Evolutionary conservation across 2,329 filamentous ascomycete genomes (phyloP).

Genomic region (Gliomastix tumulicola): DNA sequence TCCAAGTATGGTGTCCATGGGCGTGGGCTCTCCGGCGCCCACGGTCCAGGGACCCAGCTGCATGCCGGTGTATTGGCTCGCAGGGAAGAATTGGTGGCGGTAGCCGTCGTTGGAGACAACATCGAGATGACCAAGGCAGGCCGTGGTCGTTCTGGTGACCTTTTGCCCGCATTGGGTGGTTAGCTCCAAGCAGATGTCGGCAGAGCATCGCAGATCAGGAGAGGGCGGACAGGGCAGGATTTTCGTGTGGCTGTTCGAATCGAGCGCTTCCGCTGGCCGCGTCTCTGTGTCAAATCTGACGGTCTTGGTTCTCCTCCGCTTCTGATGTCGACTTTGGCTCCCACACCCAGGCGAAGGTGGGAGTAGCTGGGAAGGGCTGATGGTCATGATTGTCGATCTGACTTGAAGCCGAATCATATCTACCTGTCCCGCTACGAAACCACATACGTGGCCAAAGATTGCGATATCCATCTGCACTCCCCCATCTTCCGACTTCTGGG

Average conservation of each 20-base stretch:
- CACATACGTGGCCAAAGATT: background rate
- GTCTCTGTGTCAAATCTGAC: no score
- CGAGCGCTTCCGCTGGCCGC: no score
- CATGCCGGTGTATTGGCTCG: background rate
- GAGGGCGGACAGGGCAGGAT: no score
- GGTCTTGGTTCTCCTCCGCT: no score
- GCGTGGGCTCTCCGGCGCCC: background rate
- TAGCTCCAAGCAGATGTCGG: no score
- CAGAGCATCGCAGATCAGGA: no score
- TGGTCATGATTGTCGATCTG: background rate
- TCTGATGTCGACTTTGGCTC: background rate
- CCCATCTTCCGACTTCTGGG: background rate
- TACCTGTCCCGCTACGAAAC: background rate
- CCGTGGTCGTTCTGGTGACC: no score
- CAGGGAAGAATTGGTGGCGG: background rate
- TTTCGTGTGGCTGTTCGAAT: no score
- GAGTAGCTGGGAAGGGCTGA: no score
- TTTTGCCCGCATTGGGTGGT: background rate
- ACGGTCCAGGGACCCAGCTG: no score
- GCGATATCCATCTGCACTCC: background rate
- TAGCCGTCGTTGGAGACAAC: background rate
- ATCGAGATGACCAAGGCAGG: background rate
- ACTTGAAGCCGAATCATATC: background rate
- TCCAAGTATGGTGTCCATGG: background rate
- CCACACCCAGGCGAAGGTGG: no score